These are phyloP conservation scores for Globisporangium sylvaticum DNA, from an alignment of 352 stramenopile genomes.

Conservation along the genomic window DNA sequence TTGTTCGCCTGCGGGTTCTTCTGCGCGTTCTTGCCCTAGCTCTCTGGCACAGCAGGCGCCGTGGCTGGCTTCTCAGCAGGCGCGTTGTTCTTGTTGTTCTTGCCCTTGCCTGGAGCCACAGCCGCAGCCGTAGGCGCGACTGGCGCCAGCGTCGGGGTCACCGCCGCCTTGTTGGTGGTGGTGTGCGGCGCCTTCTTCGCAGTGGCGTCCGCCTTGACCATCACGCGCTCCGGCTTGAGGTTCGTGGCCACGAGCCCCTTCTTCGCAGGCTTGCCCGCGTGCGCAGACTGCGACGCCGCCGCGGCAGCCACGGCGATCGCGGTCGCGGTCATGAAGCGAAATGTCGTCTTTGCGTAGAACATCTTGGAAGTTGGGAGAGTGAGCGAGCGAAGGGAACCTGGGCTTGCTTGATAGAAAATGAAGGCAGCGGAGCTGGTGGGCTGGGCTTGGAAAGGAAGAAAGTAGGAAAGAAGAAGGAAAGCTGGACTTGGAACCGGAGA, in stretches of 20 bases:
- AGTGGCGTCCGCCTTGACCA: conserved; percentile 3
- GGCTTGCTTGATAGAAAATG: background rate
- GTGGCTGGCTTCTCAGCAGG: background rate
- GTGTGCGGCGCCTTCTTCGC: background rate
- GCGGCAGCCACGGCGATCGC: conserved; percentile 7
- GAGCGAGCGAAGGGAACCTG: background rate
- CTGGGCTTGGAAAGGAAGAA: background rate
- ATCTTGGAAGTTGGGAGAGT: background rate
- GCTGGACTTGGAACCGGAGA: conserved; percentile 1
- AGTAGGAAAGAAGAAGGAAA: background rate
- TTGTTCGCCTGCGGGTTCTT: conserved; percentile 1
- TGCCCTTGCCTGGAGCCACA: background rate
- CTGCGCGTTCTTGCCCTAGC: conserved; percentile 7
- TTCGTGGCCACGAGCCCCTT: conserved; percentile 12
- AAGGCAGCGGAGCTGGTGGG: background rate
- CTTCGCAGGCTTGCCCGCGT: conserved; percentile 5
- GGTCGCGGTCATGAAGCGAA: conserved; percentile 10
- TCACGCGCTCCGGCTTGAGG: conserved; percentile 10
- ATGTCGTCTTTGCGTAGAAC: conserved; percentile 14
- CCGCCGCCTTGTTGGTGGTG: background rate
- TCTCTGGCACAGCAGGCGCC: background rate
- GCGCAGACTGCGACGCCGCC: conserved; percentile 6
- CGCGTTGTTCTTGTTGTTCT: no score
- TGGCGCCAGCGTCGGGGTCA: background rate
- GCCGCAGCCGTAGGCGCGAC: background rate